Percentiles rank a stretch among this genome's conserved stretches.
Evolutionary conservation across 2,329 filamentous ascomycete genomes (phyloP).

Genomic region (Cladosporium sp.): DNA sequence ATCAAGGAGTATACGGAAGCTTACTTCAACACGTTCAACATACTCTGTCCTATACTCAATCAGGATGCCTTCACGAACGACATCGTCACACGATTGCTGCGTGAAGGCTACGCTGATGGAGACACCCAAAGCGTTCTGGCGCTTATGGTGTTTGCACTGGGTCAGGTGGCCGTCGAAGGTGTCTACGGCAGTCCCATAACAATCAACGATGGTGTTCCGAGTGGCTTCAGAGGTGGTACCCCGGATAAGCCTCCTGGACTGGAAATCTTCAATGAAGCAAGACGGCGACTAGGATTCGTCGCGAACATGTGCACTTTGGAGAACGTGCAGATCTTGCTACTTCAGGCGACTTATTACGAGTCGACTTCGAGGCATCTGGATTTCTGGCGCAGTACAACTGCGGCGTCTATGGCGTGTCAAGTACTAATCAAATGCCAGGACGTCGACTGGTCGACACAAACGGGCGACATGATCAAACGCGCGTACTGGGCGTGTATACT

Average conservation of each 20-base stretch:
- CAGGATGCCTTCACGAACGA: slow-evolving; percentile 51
- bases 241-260: slow-evolving; percentile 52
- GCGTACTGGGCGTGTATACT: slow-evolving; percentile 57
- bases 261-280: slow-evolving; percentile 59
- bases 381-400: slow-evolving; percentile 56
- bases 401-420: slow-evolving; percentile 55
- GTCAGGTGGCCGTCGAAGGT: slow-evolving; percentile 54
- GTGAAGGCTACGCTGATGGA: slow-evolving; percentile 48
- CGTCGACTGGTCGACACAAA: slow-evolving; percentile 45
- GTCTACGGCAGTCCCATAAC: slow-evolving; percentile 45
- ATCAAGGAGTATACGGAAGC: slow-evolving; percentile 50
- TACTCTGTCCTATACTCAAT: slow-evolving; percentile 56
- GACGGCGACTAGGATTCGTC: slow-evolving; percentile 56
- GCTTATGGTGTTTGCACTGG: slow-evolving; percentile 56
- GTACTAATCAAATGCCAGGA: slow-evolving; percentile 49
- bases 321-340: slow-evolving; percentile 55
- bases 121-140: slow-evolving; percentile 50
- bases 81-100: slow-evolving; percentile 44
- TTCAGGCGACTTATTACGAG: slow-evolving; percentile 43
- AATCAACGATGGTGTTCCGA: slow-evolving; percentile 42
- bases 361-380: slow-evolving; percentile 41
- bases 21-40: slow-evolving; percentile 59
- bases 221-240: slow-evolving; percentile 52
- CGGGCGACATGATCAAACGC: slow-evolving; percentile 51
- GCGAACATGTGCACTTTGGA: slow-evolving; percentile 54